A percentile compares a stretch with the other conserved stretches of the same genome.
These are phyloP conservation scores for Crataegus laevigata DNA, from an alignment of 306 rosid species.

Conservation along the genomic window DNA sequence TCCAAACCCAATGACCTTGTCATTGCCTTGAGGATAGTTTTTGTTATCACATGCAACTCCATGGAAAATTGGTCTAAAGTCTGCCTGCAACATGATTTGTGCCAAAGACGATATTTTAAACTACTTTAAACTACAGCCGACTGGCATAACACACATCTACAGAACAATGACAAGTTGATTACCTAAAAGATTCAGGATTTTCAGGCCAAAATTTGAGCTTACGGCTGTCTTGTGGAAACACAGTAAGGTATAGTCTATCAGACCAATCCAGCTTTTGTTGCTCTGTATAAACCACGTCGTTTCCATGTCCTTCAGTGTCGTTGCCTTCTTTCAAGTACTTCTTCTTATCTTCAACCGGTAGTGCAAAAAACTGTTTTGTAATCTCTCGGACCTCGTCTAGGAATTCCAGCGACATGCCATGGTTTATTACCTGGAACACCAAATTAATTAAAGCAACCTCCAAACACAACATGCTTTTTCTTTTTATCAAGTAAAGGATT, in stretches of 20 bases:
- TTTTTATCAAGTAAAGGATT: too few species aligned
- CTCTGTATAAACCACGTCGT: slow-evolving; percentile 23
- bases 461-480: too few species aligned
- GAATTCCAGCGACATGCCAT: slow-evolving; percentile 45
- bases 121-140: too few species aligned
- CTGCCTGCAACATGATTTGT: slow-evolving; percentile 20
- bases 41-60: slow-evolving; percentile 22
- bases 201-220: slow-evolving; percentile 49
- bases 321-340: slow-evolving; percentile 28
- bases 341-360: slow-evolving; percentile 44
- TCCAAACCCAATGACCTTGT: slow-evolving; percentile 63
- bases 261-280: slow-evolving; percentile 50
- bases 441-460: too few species aligned
- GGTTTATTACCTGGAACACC: slow-evolving; percentile 57
- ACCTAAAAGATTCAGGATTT: slow-evolving; percentile 42
- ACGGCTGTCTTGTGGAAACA: slow-evolving; percentile 40
- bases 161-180: not conserved
- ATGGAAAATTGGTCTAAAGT: slow-evolving; percentile 31
- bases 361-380: slow-evolving; percentile 42
- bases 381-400: slow-evolving; percentile 39
- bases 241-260: slow-evolving; percentile 39
- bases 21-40: slow-evolving; percentile 53
- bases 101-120: too few species aligned
- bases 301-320: slow-evolving; percentile 50
- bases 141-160: too few species aligned